phyloP scores from a whole-genome alignment of 306 rosid species.

The Hylodesmum podocarpum region DNA sequence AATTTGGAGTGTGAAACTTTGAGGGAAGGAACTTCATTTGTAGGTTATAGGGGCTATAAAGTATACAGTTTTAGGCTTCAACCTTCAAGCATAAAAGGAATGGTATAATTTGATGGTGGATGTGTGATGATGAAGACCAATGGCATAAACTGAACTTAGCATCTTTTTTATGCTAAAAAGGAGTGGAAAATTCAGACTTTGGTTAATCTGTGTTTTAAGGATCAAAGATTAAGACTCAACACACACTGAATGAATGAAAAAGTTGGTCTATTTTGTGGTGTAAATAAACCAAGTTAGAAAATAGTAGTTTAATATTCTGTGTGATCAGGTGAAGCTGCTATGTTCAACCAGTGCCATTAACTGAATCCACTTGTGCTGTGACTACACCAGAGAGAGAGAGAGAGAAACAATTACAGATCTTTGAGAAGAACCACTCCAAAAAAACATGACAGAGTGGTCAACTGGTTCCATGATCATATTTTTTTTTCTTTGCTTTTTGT shows the following conservation, averaged over 20 bases:
- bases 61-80: background rate
- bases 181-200: slow-evolving; percentile 1
- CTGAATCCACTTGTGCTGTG: slow-evolving; percentile 41
- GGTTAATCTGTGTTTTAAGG: slow-evolving; percentile 14
- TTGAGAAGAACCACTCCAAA: slow-evolving; percentile 42
- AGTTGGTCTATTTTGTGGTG: background rate
- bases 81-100: background rate
- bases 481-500: background rate
- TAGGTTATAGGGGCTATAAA: background rate
- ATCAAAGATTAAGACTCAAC: slow-evolving; percentile 9
- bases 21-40: slow-evolving; percentile 22
- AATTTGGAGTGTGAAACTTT: slow-evolving; percentile 24
- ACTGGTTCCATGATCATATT: slow-evolving; percentile 31
- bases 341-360: slow-evolving; percentile 23
- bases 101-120: background rate
- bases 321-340: slow-evolving; percentile 30
- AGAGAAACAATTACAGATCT: background rate
- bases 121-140: slow-evolving; percentile 13
- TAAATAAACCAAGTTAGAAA: slow-evolving; percentile 14
- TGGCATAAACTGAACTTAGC: slow-evolving; percentile 8
- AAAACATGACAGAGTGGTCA: slow-evolving; percentile 41
- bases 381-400: slow-evolving; percentile 10
- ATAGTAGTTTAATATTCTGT: background rate
- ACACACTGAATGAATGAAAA: slow-evolving; percentile 16
- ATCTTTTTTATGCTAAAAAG: background rate